Evolutionary conservation across 2,329 filamentous ascomycete genomes (phyloP), one percentile per base, ranked within the genome.

Genomic region (Didymella arachidicola): DNA sequence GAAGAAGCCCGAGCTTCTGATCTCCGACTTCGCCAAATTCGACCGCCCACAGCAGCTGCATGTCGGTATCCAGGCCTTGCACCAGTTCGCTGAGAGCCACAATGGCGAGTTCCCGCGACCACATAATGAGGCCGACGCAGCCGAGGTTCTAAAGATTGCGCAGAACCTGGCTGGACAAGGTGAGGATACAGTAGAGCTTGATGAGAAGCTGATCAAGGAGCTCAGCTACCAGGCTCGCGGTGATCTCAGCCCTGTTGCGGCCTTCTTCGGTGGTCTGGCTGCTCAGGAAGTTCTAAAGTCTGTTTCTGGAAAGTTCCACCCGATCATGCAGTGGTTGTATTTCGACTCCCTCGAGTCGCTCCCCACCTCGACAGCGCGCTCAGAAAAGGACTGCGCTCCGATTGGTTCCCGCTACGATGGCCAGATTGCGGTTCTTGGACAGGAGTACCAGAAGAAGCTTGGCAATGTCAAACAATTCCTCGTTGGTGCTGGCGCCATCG

Each of bases 321-420:
- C 95, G n/a, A 89, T 98, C 65, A 86, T 90, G 67, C 95, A 99
- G 77, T 98, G 91, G 88, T 85, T 99, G 76, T 98, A 99, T 82
- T 96, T 97, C 70, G 95, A 99, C 78, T 97, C 95, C 1, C 82
- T 99, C n/a, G 95, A 99, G 78, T 97, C 95, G 10, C 84, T 99
- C 2, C 94, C 95, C 1, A 85, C 88, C 1, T 90, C 86, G 16
- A 85, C 84, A 43, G 83, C 85, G 63, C 89, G 95, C 65, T 92
- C 89, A 3, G 91, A 96, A 71, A 93, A 96, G 78, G 84, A 90
- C 45, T 99, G 95, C 85, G 90, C 91, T 78, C 94, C 95, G 34
- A 82, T 86, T 36, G 91, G 90, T 44, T 90, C 89, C 59, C 89
- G 95, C 58, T 99, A 99, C 74, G 95, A 99, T 77, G 95, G 95